Base-by-base conservation (phyloP, 352 stramenopile genomes). In the Phytophthora lateralis region DNA sequence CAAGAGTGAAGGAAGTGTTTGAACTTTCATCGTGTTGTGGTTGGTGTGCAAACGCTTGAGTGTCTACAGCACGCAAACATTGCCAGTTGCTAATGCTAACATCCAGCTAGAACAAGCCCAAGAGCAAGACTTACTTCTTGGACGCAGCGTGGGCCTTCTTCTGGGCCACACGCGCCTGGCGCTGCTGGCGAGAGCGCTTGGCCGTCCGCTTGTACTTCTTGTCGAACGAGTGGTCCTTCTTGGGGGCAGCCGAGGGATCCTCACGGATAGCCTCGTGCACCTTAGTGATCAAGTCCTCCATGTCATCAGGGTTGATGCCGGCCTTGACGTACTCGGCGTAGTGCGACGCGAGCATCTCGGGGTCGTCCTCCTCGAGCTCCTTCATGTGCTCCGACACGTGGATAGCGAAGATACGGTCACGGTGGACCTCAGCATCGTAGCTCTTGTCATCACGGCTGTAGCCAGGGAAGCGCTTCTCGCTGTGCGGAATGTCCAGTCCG, bases 381-480 rank as follows among this genome's bases (percentile, higher is more conserved):
- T 99, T 97, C 97, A 99, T 99, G 93, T 99, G 98, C 75, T 99
- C 97, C 46, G 89, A 87, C 24, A 99, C 86, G 82, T 99, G 97
- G 58, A 97, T 84, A 58, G 97, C 98, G 71, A 99, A 98, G 94
- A 99, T 99, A 48, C 94, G 95, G 79, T 99, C 95, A 63, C 91
- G 91, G 88, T 99, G 97, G 67, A 97, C 97, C 68, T 99, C 96
- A 51, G 97, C 96, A 76, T 99, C 97, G 87, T 99, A 99, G 67
- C 91, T 89, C 90, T 99, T 99, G 80, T 97, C 89, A 73, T 99
- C 97, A 60, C 93, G 89, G 80, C 98, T 97, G 85, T 99, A 99
- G 58, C 98, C 98, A 39, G 97, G 97, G 93, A 99, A 99, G 65
- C 97, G 95, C 91, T 99, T 99, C 77, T 99, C 91, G 74, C 81